Conservation (phyloP, 495 filamentous ascomycete genomes). For the Delitschia confertaspora region DNA sequence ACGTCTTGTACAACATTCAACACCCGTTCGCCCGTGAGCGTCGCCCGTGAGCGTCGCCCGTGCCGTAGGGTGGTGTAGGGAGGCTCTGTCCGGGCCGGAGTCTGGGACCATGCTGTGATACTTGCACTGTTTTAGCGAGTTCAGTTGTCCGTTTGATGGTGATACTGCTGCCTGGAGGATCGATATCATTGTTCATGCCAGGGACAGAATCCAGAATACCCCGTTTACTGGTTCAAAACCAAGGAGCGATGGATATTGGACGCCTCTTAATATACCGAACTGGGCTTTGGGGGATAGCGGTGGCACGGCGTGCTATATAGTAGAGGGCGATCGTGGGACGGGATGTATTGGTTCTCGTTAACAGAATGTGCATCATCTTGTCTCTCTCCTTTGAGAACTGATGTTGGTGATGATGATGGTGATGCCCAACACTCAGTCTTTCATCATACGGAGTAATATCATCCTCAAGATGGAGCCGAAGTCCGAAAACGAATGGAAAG, state of each 20-base stretch:
- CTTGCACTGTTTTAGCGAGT: neutral
- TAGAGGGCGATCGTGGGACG: neutral
- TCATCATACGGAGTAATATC: too few species aligned
- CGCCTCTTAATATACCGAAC: conserved; percentile 8
- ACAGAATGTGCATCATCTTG: too few species aligned
- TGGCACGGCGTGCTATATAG: neutral
- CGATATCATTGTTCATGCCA: neutral
- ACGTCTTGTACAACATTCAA: conserved; percentile 11
- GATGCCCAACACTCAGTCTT: conserved; percentile 2
- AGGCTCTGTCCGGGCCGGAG: too few species aligned
- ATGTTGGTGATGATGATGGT: conserved; percentile 2
- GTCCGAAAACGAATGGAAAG: too few species aligned
- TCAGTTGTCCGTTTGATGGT: neutral
- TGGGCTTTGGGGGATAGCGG: conserved; percentile 14
- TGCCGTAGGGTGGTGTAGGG: too few species aligned
- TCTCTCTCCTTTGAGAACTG: neutral
- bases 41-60: too few species aligned
- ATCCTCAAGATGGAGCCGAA: too few species aligned
- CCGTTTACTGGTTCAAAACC: conserved; percentile 2
- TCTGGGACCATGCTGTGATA: too few species aligned
- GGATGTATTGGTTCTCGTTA: neutral
- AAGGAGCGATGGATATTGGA: neutral
- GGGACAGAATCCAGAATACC: neutral
- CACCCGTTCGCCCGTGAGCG: conserved; percentile 16
- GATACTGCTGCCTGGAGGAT: conserved; percentile 15